A percentile compares a stretch with the other conserved stretches of the same genome.
Conservation (phyloP, 2,329 filamentous ascomycete species). For the Epichloe elymi region DNA sequence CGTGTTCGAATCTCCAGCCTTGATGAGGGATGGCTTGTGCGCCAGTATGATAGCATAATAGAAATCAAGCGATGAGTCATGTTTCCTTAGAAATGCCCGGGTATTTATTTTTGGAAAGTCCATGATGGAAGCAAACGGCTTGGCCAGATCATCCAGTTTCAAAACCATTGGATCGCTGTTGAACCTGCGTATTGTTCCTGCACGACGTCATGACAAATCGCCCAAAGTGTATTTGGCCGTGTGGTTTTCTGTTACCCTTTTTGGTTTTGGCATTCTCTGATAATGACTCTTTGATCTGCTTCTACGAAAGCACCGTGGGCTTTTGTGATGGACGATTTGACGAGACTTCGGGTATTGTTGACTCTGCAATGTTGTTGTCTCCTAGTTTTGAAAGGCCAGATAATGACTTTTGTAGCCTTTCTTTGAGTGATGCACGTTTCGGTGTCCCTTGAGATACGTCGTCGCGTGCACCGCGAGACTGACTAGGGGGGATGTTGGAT, state of each 20-base stretch:
- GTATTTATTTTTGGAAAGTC: neutral
- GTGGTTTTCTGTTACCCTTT: neutral
- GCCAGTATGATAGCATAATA: too few relatives aligned
- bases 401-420: constrained; percentile 4
- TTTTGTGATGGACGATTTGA: neutral
- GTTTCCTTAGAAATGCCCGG: neutral
- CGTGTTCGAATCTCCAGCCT: neutral
- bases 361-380: neutral
- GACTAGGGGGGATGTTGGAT: neutral
- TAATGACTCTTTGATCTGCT: neutral
- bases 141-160: neutral
- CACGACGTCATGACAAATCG: neutral
- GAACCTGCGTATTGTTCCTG: neutral
- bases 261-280: neutral
- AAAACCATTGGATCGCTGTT: neutral
- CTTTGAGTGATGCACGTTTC: neutral
- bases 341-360: neutral
- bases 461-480: neutral
- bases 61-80: neutral
- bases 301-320: neutral
- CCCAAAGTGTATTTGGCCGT: neutral
- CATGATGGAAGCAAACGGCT: neutral
- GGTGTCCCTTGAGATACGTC: neutral
- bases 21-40: neutral
- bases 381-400: constrained; percentile 2